Conservation (phyloP, 106 monocot species). For the Posidonia australis region DNA sequence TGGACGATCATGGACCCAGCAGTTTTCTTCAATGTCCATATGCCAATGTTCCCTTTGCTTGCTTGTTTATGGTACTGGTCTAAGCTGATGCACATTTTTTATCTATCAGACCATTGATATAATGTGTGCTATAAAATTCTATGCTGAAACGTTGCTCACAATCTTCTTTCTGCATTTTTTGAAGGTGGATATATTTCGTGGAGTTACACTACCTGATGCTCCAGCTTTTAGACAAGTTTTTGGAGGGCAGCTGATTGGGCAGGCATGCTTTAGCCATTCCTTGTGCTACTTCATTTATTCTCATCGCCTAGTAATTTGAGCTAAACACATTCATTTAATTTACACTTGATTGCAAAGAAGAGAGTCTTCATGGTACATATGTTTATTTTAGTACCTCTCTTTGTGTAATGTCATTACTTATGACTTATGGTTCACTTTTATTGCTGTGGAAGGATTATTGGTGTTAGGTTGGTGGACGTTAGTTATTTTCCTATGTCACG, state of each 20-base stretch:
- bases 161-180: background rate
- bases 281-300: background rate
- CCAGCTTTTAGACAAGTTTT: slow-evolving; percentile 86
- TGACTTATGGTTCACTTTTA: too few relatives aligned
- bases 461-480: too few relatives aligned
- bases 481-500: too few relatives aligned
- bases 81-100: background rate
- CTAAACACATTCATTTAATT: too few relatives aligned
- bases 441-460: too few relatives aligned
- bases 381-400: too few relatives aligned
- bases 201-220: slow-evolving; percentile 66
- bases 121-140: background rate
- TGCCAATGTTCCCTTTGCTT: too few relatives aligned
- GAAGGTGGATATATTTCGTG: slow-evolving; percentile 89
- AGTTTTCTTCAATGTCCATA: too few relatives aligned
- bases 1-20: too few relatives aligned
- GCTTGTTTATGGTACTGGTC: background rate
- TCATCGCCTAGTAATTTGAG: background rate
- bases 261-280: slow-evolving; percentile 32
- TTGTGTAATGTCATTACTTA: too few relatives aligned
- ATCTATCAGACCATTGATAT: background rate
- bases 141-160: background rate
- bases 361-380: too few relatives aligned
- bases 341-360: too few relatives aligned
- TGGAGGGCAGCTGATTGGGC: slow-evolving; percentile 96